Evolutionary conservation across 2,329 filamentous ascomycete genomes (phyloP), one percentile per base, ranked within the genome.

Genomic region (Pyricularia pennisetigena): DNA sequence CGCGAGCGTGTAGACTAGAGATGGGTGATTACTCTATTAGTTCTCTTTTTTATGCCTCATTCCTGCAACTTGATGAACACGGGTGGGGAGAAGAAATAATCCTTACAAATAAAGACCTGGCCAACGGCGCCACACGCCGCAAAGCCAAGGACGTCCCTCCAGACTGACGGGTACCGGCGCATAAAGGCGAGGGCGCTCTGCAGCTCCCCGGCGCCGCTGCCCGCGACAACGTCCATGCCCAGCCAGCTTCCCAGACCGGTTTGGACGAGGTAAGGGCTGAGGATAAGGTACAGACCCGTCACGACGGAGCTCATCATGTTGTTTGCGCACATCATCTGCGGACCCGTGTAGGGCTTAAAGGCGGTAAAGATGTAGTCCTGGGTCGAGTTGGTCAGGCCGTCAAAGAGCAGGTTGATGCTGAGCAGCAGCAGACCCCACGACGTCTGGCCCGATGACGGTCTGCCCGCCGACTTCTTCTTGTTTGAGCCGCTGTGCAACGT

Each of bases 281-380:
- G 75, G 23, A 94, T 71, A 63, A 99, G 86, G 75, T 97, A 98
- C 0, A 81, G 75, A 24, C 86, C 83, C 3, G 94, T 98, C 68
- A 98, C 82, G 64, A 88, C 75, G 3, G 93, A 94, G 73, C 87
- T 90, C 78, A 98, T 90, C 68, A 97, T 82, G 77, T 98, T 99
- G 79, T 97, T 93, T 57, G 94, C 94, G 77, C 94, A 96, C 95
- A 99, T 99, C 95, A 99, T 99, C 85, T 99, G 95, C 69, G 94
- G 93, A 10, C 95, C 95, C 2, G 88, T 87, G 77, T 95, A 97
- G 16, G 90, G 88, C 71, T 87, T 88, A 79, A 93, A 97, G 7
- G 87, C 84, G 71, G 81, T 79, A 78, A 98, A 97, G 78, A 99
- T 93, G 78, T 97, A 89, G 79, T 99, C 95, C 82, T 99, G 95